phyloP scores from a whole-genome alignment of 208 protist genomes.

The Leishmania major region DNA sequence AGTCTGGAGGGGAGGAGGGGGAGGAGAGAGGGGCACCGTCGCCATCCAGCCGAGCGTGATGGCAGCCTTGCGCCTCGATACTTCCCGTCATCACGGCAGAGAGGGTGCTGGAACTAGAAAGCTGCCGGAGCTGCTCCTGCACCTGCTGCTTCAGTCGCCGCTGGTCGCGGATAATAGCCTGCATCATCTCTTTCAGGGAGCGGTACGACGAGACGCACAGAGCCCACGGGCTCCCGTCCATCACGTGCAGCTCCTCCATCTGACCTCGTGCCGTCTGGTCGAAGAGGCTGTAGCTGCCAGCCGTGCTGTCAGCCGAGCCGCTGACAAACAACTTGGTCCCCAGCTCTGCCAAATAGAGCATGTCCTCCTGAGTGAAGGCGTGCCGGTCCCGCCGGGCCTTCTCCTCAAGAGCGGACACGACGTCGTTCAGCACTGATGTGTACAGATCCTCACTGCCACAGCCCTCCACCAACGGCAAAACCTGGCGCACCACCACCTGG shows the following conservation, averaged over 20 bases:
- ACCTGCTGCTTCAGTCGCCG: conserved; percentile 61
- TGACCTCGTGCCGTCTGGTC: conserved; percentile 63
- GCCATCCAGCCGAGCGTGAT: neutral
- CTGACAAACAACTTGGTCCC: conserved; percentile 68
- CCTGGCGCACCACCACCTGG: conserved; percentile 37
- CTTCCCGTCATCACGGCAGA: conserved; percentile 23
- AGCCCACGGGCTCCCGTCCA: conserved; percentile 84
- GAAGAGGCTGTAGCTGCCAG: conserved; percentile 30
- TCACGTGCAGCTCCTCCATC: conserved; percentile 87
- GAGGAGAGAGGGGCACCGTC: neutral
- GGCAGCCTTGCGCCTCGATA: neutral
- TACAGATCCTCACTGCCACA: conserved; percentile 75
- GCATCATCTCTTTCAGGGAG: conserved; percentile 77
- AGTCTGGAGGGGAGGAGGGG: neutral
- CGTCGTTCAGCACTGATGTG: conserved; percentile 61
- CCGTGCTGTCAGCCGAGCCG: conserved; percentile 24
- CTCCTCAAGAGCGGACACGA: conserved; percentile 68
- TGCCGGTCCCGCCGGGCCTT: conserved; percentile 51
- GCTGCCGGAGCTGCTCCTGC: conserved; percentile 48
- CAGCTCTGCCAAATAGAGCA: conserved; percentile 63
- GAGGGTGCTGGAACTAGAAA: conserved; percentile 28
- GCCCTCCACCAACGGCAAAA: conserved; percentile 73
- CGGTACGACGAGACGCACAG: conserved; percentile 78
- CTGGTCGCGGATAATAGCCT: conserved; percentile 65
- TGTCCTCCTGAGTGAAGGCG: conserved; percentile 61